These are phyloP conservation scores for Davidsoniella neocaledoniae DNA, from an alignment of 2,329 filamentous ascomycete species.

Conservation along the genomic window DNA sequence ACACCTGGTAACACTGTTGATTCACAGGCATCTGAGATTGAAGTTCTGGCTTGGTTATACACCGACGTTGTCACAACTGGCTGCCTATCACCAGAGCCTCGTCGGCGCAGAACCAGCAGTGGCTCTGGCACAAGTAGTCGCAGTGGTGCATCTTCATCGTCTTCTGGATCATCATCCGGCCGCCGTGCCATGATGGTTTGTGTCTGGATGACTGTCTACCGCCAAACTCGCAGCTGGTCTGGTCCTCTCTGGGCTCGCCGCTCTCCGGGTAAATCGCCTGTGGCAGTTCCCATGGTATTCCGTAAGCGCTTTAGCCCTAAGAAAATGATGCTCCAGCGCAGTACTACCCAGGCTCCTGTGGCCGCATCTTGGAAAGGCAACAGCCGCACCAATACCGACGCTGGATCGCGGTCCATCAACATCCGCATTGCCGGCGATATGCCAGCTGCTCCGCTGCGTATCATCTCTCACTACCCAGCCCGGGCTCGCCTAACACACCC, in stretches of 20 bases:
- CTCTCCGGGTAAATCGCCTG: slow-evolving; percentile 9
- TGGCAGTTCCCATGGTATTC: slow-evolving; percentile 13
- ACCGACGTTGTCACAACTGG: slow-evolving; percentile 12
- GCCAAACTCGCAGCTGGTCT: slow-evolving; percentile 4
- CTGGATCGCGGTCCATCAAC: slow-evolving; percentile 2
- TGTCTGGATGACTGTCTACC: slow-evolving; percentile 13
- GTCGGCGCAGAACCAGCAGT: neutral
- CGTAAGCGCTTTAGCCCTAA: slow-evolving; percentile 11
- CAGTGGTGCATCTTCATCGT: slow-evolving; percentile 1
- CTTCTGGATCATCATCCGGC: neutral
- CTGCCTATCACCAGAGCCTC: slow-evolving; percentile 4
- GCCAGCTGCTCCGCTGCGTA: slow-evolving; percentile 5
- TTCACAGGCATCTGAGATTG: slow-evolving; percentile 4
- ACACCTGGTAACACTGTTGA: neutral
- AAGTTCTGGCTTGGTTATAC: slow-evolving; percentile 14
- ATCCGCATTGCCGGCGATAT: slow-evolving; percentile 10
- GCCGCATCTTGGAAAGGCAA: neutral
- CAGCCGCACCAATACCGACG: neutral
- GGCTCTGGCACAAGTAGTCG: slow-evolving; percentile 1
- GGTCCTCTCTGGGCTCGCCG: slow-evolving; percentile 10
- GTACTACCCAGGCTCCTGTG: neutral
- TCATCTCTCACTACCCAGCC: slow-evolving; percentile 12
- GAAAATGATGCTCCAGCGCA: slow-evolving; percentile 13
- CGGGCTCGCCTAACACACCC: slow-evolving; percentile 9
- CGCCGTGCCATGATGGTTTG: slow-evolving; percentile 13